Percentiles rank a stretch among this genome's conserved stretches.
Conservation (phyloP, 768 basidiomycete species). For the Tricholoma sp. region DNA sequence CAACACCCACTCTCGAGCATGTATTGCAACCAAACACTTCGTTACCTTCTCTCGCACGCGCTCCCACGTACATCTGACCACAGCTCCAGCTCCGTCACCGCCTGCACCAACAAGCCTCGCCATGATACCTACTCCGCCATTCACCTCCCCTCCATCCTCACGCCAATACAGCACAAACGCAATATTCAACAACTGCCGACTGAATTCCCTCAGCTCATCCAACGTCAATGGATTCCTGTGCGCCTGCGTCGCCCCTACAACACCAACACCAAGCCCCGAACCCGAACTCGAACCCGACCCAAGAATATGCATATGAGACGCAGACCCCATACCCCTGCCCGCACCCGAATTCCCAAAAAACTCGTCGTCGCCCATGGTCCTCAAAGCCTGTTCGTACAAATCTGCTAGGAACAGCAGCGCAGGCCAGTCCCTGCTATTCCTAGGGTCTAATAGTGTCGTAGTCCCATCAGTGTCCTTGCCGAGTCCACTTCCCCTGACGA, state of each 20-base stretch:
- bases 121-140: slow-evolving; percentile 4
- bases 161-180: slow-evolving; percentile 67
- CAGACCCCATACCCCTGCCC: slow-evolving; percentile 4
- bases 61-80: slow-evolving; percentile 53
- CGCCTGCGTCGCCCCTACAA: slow-evolving; percentile 5
- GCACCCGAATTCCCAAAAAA: slow-evolving; percentile 58
- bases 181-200: slow-evolving; percentile 75
- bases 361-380: slow-evolving; percentile 96
- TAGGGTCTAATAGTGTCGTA: not conserved
- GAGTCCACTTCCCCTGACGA: slow-evolving; percentile 55
- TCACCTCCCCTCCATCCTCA: slow-evolving; percentile 28
- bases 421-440: slow-evolving; percentile 41
- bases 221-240: slow-evolving; percentile 73
- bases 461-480: slow-evolving; percentile 35
- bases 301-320: not conserved
- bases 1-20: slow-evolving; percentile 75
- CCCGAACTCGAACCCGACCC: not conserved
- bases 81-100: slow-evolving; percentile 17
- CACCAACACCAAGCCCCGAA: not conserved
- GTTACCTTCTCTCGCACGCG: slow-evolving; percentile 72
- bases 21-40: slow-evolving; percentile 72
- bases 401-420: slow-evolving; percentile 75
- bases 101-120: not conserved
- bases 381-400: slow-evolving; percentile 75
- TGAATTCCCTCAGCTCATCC: slow-evolving; percentile 76